A percentile compares a stretch with the other conserved stretches of the same genome.
Evolutionary conservation across 805 yeast species (phyloP).

Genomic region (Candida berthetii): DNA sequence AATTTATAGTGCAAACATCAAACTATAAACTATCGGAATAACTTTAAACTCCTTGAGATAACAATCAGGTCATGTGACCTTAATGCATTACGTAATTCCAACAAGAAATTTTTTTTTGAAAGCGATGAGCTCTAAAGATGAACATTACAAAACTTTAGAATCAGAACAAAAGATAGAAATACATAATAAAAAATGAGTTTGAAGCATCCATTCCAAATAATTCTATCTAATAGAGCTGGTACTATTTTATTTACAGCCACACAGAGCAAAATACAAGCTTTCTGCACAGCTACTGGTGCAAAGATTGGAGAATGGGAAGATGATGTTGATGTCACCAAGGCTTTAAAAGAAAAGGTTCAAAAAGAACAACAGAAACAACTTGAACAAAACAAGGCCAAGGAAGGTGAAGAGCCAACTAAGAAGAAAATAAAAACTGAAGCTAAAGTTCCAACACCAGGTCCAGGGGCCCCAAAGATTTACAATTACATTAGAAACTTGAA

Average conservation of each 20-base stretch:
- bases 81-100: no score
- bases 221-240: conserved; percentile 39
- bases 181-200: conserved; percentile 15
- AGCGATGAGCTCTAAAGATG: not conserved
- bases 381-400: conserved; percentile 15
- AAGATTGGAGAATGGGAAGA: conserved; percentile 61
- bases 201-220: conserved; percentile 70
- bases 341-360: conserved; percentile 41
- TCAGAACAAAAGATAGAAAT: not conserved
- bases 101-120: no score
- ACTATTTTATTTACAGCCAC: conserved; percentile 47
- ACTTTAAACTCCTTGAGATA: no score
- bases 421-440: conserved; percentile 35
- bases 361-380: conserved; percentile 28
- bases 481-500: conserved; percentile 63
- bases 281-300: conserved; percentile 30
- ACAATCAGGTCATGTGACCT: no score
- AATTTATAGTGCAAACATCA: no score
- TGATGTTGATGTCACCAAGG: conserved; percentile 39
- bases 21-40: no score
- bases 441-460: conserved; percentile 56
- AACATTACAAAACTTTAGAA: no score
- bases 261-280: conserved; percentile 54
- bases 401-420: conserved; percentile 12
- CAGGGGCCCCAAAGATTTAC: conserved; percentile 62